Conservation (phyloP, 345 rosid genomes). For the Capsella bursapastoris region DNA sequence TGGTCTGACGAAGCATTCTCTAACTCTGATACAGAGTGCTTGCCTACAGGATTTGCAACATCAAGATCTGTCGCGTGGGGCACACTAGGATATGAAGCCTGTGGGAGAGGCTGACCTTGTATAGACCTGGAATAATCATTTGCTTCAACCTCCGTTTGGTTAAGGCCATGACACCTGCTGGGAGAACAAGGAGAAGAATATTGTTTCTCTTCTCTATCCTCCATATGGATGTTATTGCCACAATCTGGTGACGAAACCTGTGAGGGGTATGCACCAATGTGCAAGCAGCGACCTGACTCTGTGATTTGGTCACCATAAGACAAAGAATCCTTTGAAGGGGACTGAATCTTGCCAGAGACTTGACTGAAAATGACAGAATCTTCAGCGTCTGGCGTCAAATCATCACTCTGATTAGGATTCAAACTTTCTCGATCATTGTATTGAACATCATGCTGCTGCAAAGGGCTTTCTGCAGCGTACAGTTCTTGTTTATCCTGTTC, state of each 20-base stretch:
- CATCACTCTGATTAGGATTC: conserved; percentile 44
- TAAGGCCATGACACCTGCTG: conserved; percentile 17
- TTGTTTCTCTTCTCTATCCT: conserved; percentile 27
- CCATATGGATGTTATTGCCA: conserved; percentile 31
- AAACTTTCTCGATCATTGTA: conserved; percentile 43
- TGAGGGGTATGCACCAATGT: conserved; percentile 46
- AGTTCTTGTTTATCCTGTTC: conserved; percentile 50
- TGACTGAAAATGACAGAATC: conserved; percentile 45
- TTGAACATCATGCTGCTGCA: conserved; percentile 42
- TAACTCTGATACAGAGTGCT: conserved; percentile 47
- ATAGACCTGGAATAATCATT: conserved; percentile 36
- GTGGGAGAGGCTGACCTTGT: conserved; percentile 41
- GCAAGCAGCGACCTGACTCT: conserved; percentile 41
- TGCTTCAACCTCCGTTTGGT: conserved; percentile 24
- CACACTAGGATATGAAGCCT: conserved; percentile 43
- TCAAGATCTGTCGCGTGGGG: conserved; percentile 43
- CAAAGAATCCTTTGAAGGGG: conserved; percentile 31
- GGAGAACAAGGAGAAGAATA: conserved; percentile 42
- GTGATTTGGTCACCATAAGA: conserved; percentile 33
- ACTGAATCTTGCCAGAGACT: conserved; percentile 21
- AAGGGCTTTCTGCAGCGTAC: conserved; percentile 39
- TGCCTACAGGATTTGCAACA: conserved; percentile 48
- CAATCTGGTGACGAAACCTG: conserved; percentile 45
- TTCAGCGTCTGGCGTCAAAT: conserved; percentile 40
- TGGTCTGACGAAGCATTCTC: conserved; percentile 52